Evolutionary conservation across 225 moss, liverwort and hornwort species (phyloP), one percentile per base, ranked within the genome.

Genomic region (Ulota crispa): DNA sequence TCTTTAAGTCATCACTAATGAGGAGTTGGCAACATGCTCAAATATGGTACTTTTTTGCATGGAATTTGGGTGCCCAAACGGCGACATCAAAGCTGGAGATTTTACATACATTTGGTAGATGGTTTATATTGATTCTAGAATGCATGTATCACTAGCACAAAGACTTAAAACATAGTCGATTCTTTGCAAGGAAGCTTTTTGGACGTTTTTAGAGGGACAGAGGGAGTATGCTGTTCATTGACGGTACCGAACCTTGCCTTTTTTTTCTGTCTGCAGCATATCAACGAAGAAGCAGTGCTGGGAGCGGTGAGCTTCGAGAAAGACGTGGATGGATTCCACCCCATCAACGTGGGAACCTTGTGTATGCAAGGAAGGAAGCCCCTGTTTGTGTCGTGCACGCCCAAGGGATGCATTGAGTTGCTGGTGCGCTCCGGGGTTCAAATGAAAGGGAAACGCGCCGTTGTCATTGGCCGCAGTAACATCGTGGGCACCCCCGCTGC

Each of bases 241-340:
- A 1, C 3, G 39, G 39, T 21, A 43, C n/a, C 32, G n/a, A 60
- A 10, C 18, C 50, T 26, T 26, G 24, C 8, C 1, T 12, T 52
- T 72, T 63, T 41, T 55, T 43, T 65, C 55, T 9, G 45, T 68
- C 21, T 56, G 24, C 86, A 93, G 89, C 92, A 96, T 83, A 88
- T 99, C 47, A 90, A 87, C 75, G 99, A 99, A 80, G 93, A 94
- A 84, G 90, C 64, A 60, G 87, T 96, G 76, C 84, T 99, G 34
- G 70, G 83, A 72, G 91, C 93, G 31, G 91, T 99, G 74, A 89
- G 90, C 74, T 87, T 92, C 56, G 94, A 93, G 86, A 99, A 99
- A 87, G 99, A 99, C 78, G 99, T 96, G 76, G 99, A 99, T 79
- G 99, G 99, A 30, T 99, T 99, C 74, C 92, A 99, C 86, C 96